These are phyloP conservation scores for Saccharomycopsis babjevae DNA, from an alignment of 805 yeast species.

Conservation along the genomic window DNA sequence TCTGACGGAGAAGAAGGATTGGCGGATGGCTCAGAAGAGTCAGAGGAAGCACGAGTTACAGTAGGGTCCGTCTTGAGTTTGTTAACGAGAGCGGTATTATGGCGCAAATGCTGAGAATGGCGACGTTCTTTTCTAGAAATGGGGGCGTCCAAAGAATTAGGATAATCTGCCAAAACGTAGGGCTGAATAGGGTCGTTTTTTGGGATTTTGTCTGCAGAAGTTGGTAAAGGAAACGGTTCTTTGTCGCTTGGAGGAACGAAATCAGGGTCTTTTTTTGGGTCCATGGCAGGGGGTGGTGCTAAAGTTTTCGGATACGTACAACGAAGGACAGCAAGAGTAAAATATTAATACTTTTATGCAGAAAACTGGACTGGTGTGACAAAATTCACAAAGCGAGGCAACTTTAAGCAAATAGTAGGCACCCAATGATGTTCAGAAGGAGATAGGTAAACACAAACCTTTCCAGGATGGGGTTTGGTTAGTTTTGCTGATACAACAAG, in stretches of 20 bases:
- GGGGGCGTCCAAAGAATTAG: slow-evolving; percentile 66
- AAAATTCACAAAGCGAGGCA: too few species aligned
- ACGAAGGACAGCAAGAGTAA: too few species aligned
- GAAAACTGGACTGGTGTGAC: too few species aligned
- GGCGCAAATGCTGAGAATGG: slow-evolving; percentile 18
- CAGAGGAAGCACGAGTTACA: not conserved
- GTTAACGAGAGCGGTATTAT: not conserved
- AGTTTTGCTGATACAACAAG: too few species aligned
- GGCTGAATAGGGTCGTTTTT: slow-evolving; percentile 69
- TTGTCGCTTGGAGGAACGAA: slow-evolving; percentile 76
- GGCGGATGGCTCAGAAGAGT: not conserved
- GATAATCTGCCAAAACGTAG: slow-evolving; percentile 64
- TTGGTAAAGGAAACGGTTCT: slow-evolving; percentile 52
- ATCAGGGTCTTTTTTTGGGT: slow-evolving; percentile 86
- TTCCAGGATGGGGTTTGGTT: too few species aligned
- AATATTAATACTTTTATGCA: too few species aligned
- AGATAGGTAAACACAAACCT: too few species aligned
- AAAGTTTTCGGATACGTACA: too few species aligned
- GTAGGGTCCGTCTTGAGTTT: not conserved
- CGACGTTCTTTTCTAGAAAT: slow-evolving; percentile 35
- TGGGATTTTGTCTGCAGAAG: slow-evolving; percentile 63
- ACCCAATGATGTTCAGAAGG: too few species aligned
- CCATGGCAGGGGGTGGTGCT: slow-evolving; percentile 41
- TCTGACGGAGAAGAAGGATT: not conserved
- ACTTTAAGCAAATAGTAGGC: too few species aligned